Conservation (phyloP, 192 early-diverging fungal species). For the Coemansia sp. region DNA sequence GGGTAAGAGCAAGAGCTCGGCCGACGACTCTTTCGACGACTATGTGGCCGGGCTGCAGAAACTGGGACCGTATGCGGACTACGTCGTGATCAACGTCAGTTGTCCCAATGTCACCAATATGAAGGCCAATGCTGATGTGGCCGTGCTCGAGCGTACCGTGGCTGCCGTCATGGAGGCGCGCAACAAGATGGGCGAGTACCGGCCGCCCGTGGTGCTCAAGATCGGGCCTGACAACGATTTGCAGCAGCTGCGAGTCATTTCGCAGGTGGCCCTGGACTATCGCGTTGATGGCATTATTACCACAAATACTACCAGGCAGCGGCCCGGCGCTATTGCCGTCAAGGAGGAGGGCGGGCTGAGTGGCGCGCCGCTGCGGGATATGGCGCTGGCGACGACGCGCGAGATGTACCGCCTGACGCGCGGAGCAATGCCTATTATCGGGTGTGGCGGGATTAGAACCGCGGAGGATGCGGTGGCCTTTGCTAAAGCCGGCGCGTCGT, state of each 20-base stretch:
- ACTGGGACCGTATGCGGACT: conserved; percentile 84
- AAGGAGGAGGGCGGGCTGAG: conserved; percentile 82
- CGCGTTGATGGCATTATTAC: conserved; percentile 87
- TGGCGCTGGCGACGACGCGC: conserved; percentile 73
- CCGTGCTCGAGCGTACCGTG: conserved; percentile 72
- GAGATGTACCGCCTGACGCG: conserved; percentile 76
- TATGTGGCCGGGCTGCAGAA: conserved; percentile 77
- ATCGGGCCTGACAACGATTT: conserved; percentile 84
- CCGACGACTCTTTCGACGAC: conserved; percentile 70
- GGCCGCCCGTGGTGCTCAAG: conserved; percentile 85
- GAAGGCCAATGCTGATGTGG: conserved; percentile 69
- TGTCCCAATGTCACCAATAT: conserved; percentile 90
- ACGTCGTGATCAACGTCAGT: conserved; percentile 88
- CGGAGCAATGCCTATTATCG: conserved; percentile 79
- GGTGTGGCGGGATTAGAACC: conserved; percentile 82
- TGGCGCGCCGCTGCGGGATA: conserved; percentile 72
- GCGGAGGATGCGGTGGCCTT: conserved; percentile 81
- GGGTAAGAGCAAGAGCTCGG: conserved; percentile 84
- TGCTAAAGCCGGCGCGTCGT: conserved; percentile 79
- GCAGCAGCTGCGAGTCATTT: conserved; percentile 79
- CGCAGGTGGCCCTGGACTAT: conserved; percentile 70
- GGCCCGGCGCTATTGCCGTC: conserved; percentile 62
- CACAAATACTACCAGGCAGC: conserved; percentile 84
- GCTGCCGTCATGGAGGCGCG: conserved; percentile 63
- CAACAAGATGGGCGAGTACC: conserved; percentile 47